Base-by-base conservation (phyloP, 2,329 filamentous ascomycete genomes). In the Escovopsis sp. region DNA sequence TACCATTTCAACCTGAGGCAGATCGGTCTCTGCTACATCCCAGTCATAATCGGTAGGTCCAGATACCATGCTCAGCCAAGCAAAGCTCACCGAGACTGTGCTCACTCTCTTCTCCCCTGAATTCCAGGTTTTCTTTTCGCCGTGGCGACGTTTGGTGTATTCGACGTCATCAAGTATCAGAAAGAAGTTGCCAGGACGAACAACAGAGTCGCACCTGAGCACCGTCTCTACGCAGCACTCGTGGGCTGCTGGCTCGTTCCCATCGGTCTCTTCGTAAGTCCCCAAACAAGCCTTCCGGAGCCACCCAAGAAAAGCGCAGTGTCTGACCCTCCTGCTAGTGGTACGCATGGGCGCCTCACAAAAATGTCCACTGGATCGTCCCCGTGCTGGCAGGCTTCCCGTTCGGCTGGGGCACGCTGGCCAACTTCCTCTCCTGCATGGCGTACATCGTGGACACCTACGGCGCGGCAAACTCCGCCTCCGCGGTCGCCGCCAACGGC, bases 311-410 rank as follows among this genome's bases (percentile, higher is more conserved):
- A 23, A 23, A 23, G 23, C n/a, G 10, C 11, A 18, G n/a, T 36
- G 8, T 12, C 34, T 36, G 12, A 23, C 34, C 10, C 11, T 7
- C 12, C 15, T 15, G 10, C 2, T 15, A 41, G 33, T 36, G 40
- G 40, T 41, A 41, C 23, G 40, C 40, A n/a, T 41, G 40, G 40
- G 40, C 40, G 12, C 33, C 40, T 4, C 40, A 36, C 15, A 18
- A 30, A 11, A 30, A 33, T 12, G 26, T 36, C 11, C 40, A 41
- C 40, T 41, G 40, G 40, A 36, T 36, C 15, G 40, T 41, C 11
- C 33, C 34, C 7, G 40, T 41, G 2, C 33, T 36, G 7, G 34
- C 33, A 9, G 40, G 40, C 26, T 15, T 41, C 26, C 40, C 40
- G 6, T 41, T 41, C 26, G 40, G 40, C n/a, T 36, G 33, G 33